Evolutionary conservation across 2,329 filamentous ascomycete genomes (phyloP).

Genomic region (Beauveria bassiana): DNA sequence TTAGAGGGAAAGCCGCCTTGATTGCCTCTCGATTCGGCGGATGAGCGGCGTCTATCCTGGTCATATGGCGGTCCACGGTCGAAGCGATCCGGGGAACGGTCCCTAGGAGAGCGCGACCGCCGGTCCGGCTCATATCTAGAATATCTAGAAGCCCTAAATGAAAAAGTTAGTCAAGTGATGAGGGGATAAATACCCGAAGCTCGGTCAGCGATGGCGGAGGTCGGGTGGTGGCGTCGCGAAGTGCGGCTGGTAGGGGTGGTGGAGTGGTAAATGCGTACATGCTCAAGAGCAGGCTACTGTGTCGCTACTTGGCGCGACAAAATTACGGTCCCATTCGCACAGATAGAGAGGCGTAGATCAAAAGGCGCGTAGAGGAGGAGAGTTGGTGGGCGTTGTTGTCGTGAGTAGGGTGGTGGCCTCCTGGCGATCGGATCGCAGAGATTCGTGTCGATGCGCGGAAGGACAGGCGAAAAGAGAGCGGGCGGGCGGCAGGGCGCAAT

Average conservation of each 20-base stretch:
- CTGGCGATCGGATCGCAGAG: slow-evolving; percentile 10
- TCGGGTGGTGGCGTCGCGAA: not conserved
- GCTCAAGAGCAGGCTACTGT: slow-evolving; percentile 16
- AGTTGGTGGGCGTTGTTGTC: not conserved
- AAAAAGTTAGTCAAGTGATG: not conserved
- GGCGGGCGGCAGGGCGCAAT: not conserved
- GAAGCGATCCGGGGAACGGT: slow-evolving; percentile 63
- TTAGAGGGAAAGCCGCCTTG: slow-evolving; percentile 52
- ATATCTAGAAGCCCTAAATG: slow-evolving; percentile 44
- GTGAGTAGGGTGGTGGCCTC: not conserved
- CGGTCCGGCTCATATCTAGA: slow-evolving; percentile 56
- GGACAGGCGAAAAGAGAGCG: not conserved
- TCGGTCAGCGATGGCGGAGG: not conserved
- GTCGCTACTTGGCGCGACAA: slow-evolving; percentile 13
- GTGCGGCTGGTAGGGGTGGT: not conserved
- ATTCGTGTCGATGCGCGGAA: slow-evolving; percentile 7
- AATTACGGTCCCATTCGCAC: slow-evolving; percentile 17
- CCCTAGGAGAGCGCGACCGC: slow-evolving; percentile 57
- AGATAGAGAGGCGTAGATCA: not conserved
- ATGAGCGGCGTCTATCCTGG: slow-evolving; percentile 63
- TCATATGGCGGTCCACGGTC: slow-evolving; percentile 51
- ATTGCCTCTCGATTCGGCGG: slow-evolving; percentile 48
- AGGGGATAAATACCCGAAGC: not conserved
- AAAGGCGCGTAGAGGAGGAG: not conserved
- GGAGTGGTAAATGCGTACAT: slow-evolving; percentile 17